Conservation (phyloP, 2,329 filamentous ascomycete species). For the Diaporthe capsici region DNA sequence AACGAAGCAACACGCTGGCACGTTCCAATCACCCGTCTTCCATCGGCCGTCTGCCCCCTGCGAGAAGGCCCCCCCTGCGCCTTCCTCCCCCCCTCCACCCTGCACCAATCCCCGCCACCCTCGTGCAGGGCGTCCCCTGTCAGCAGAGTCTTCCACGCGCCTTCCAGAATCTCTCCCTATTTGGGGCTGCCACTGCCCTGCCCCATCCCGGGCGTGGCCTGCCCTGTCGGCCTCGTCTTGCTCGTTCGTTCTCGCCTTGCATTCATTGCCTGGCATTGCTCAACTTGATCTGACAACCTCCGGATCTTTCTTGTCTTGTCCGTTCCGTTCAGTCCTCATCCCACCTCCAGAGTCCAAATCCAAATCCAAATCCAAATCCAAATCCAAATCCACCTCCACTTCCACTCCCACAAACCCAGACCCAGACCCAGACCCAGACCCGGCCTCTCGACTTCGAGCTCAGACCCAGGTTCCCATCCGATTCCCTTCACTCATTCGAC, state of each 20-base stretch:
- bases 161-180: slow-evolving; percentile 41
- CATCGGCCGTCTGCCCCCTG: slow-evolving; percentile 1
- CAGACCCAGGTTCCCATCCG: neutral
- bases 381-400: neutral
- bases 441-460: no score
- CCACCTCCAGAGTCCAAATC: neutral
- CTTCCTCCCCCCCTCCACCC: neutral
- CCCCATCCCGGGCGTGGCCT: slow-evolving; percentile 18
- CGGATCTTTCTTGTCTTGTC: neutral
- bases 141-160: slow-evolving; percentile 40
- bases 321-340: neutral
- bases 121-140: slow-evolving; percentile 28
- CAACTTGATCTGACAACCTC: neutral
- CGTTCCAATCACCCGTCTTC: slow-evolving; percentile 17
- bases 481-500: neutral
- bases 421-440: no score
- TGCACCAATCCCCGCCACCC: slow-evolving; percentile 5
- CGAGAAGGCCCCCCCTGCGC: neutral
- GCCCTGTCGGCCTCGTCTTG: neutral
- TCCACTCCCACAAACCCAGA: no score
- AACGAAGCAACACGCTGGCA: slow-evolving; percentile 10
- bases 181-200: slow-evolving; percentile 25
- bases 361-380: neutral
- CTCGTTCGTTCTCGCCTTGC: slow-evolving; percentile 21
- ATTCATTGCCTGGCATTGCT: neutral